phyloP scores from a whole-genome alignment of 345 rosid species.

The Passiflora organensis region DNA sequence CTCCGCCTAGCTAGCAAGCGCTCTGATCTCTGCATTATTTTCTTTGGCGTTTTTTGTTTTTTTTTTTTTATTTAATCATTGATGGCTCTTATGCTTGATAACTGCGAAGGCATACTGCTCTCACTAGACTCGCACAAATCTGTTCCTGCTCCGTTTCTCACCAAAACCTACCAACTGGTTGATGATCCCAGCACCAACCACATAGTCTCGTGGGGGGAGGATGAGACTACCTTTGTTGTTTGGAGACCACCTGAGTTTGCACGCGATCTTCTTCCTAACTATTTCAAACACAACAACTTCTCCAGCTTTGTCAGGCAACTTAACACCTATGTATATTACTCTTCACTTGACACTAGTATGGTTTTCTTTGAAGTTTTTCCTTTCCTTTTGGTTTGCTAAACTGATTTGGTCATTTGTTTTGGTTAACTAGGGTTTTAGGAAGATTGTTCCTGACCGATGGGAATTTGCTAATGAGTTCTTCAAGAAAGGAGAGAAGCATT shows the following conservation, averaged over 20 bases:
- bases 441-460: slow-evolving; percentile 98
- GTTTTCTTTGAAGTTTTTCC: neutral
- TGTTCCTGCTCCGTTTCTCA: slow-evolving; percentile 92
- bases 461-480: slow-evolving; percentile 93
- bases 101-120: slow-evolving; percentile 66
- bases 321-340: slow-evolving; percentile 66
- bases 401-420: slow-evolving; percentile 10
- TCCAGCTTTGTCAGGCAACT: slow-evolving; percentile 97
- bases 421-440: slow-evolving; percentile 74
- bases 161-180: slow-evolving; percentile 90
- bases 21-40: no score
- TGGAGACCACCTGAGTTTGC: slow-evolving; percentile 96
- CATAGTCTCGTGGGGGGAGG: slow-evolving; percentile 93
- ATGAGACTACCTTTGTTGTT: slow-evolving; percentile 77
- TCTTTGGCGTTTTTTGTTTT: no score
- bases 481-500: slow-evolving; percentile 86
- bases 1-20: slow-evolving; percentile 1
- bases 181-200: slow-evolving; percentile 87
- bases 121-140: slow-evolving; percentile 80
- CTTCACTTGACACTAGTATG: no score
- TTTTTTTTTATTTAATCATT: no score
- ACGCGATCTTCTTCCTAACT: slow-evolving; percentile 90
- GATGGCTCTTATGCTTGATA: slow-evolving; percentile 53
- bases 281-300: slow-evolving; percentile 97
- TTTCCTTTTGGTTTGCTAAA: neutral